Base-by-base conservation (phyloP, 306 rosid species). In the Leucaena leucocephala region DNA sequence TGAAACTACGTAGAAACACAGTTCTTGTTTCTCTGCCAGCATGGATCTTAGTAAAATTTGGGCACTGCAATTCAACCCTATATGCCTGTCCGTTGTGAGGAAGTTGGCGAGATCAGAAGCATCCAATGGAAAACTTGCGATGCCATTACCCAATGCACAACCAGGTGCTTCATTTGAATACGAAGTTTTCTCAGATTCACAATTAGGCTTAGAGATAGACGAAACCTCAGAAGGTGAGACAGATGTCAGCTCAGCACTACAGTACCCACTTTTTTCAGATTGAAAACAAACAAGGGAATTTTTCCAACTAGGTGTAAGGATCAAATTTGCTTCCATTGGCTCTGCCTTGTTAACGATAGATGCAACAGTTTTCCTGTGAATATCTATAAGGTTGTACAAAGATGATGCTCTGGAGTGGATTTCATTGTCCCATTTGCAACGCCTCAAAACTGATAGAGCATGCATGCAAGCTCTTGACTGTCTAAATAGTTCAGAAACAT, bases 381-480 rank as follows among this genome's bases (percentile, higher is more conserved):
- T 89, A 80, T 95, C 98, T 69, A 95, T 93, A 80, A 95, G 96
- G 82, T 90, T 93, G 85, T 95, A 95, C 70, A 95, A 84, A 64
- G 99, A 93, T n/a, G 99, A 86, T 12, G 99, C 98, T 83, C 98
- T 87, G 57, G 94, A 85, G 87, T 80, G 85, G 82, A 95, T 95
- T 90, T 93, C 96, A 63, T 78, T 84, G 82, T 95, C 96, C 96
- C 97, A 95, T 84, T 95, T 93, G 86, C 99, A 95, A 10, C 97
- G 91, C 89, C 91, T 93, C 75, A 95, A 81, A 75, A 93, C 93
- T 76, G 96, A 89, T 68, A 95, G 88, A 58, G 99, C 96, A 88
- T 82, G 98, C 99, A 91, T 95, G 88, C 99, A 95, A 85, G 99
- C 99, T 84, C 91, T 95, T 59, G 99, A 95, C 75, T 88, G 88